Evolutionary conservation across 345 rosid genomes (phyloP).

Genomic region (Durio zibethinus): DNA sequence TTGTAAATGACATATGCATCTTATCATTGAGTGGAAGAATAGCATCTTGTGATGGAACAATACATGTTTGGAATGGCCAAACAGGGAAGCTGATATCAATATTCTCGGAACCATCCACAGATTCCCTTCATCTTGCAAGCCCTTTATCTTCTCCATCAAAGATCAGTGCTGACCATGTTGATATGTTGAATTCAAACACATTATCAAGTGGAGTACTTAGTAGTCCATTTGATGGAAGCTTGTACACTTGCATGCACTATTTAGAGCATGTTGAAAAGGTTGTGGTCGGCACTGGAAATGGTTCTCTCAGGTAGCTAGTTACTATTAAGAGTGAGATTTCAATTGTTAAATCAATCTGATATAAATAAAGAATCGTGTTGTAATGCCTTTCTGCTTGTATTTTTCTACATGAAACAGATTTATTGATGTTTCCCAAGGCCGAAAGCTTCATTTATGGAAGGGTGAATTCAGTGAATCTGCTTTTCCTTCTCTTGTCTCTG

Average conservation of each 20-base stretch:
- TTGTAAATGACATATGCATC: constrained; percentile 76
- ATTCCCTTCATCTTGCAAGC: constrained; percentile 47
- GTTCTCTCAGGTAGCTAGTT: constrained; percentile 68
- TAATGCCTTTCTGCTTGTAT: constrained; percentile 15
- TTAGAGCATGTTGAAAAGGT: constrained; percentile 61
- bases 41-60: constrained; percentile 94
- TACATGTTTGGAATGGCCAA: constrained; percentile 88
- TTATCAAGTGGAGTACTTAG: constrained; percentile 66
- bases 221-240: constrained; percentile 67
- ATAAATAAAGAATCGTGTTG: constrained; percentile 1
- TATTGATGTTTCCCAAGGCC: constrained; percentile 66
- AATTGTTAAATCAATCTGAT: constrained; percentile 12
- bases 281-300: constrained; percentile 79
- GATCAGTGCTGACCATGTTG: constrained; percentile 43
- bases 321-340: not conserved
- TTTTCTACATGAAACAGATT: constrained; percentile 38
- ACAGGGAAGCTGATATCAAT: constrained; percentile 71
- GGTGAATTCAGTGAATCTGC: constrained; percentile 69
- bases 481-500: constrained; percentile 79
- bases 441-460: constrained; percentile 80
- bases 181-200: constrained; percentile 51
- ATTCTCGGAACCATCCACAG: constrained; percentile 61
- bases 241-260: constrained; percentile 85
- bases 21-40: constrained; percentile 71
- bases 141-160: constrained; percentile 42